These are phyloP conservation scores for Cyclotella distinguenda DNA, from an alignment of 108 stramenopile species.

Conservation along the genomic window DNA sequence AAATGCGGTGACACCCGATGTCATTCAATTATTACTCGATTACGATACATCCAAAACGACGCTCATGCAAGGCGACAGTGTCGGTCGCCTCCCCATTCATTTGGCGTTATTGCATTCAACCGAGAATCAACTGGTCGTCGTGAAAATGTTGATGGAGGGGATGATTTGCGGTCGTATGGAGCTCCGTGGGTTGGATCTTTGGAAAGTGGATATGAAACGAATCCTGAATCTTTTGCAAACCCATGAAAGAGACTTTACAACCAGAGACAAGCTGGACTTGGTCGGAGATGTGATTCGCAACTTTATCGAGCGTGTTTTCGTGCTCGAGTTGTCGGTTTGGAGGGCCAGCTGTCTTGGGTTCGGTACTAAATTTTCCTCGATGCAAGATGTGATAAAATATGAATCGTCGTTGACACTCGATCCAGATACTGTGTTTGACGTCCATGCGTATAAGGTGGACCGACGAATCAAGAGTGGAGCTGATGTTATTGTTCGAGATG, in stretches of 20 bases:
- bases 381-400: constrained; percentile 23
- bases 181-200: constrained; percentile 48
- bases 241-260: constrained; percentile 59
- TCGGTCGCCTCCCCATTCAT: constrained; percentile 61
- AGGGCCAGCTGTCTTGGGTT: constrained; percentile 47
- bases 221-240: constrained; percentile 40
- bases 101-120: constrained; percentile 47
- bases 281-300: constrained; percentile 36
- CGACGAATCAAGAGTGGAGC: constrained; percentile 56
- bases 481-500: constrained; percentile 60
- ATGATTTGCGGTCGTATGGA: constrained; percentile 59
- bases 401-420: constrained; percentile 1
- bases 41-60: constrained; percentile 42
- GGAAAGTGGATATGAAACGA: constrained; percentile 51
- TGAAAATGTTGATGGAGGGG: constrained; percentile 41
- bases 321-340: constrained; percentile 62
- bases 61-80: constrained; percentile 49
- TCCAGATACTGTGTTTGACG: constrained; percentile 11
- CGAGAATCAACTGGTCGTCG: constrained; percentile 36
- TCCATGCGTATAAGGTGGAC: constrained; percentile 40
- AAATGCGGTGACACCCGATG: constrained; percentile 42
- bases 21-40: constrained; percentile 44
- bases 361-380: constrained; percentile 10
- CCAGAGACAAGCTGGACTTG: constrained; percentile 59
- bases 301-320: constrained; percentile 47